These are phyloP conservation scores for Dipodascus geniculatus DNA, from an alignment of 805 yeast species.

Conservation along the genomic window DNA sequence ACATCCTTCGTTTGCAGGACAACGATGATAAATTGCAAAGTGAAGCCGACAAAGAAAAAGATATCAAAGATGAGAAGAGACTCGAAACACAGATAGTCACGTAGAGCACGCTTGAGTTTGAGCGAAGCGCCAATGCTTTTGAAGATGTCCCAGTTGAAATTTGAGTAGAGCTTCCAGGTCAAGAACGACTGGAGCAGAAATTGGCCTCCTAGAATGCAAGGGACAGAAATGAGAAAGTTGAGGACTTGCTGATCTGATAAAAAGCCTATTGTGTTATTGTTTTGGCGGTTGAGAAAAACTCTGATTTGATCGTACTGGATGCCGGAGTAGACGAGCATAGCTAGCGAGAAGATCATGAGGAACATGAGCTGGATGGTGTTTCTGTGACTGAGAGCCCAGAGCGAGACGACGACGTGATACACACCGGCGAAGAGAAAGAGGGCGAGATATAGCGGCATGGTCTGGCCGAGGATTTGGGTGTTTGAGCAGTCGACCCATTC, in stretches of 20 bases:
- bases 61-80: conserved; percentile 31
- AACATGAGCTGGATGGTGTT: conserved; percentile 29
- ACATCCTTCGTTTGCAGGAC: conserved; percentile 30
- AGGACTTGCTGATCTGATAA: conserved; percentile 1
- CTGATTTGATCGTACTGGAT: conserved; percentile 34
- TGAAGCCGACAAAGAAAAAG: conserved; percentile 40
- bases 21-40: conserved; percentile 37
- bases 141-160: conserved; percentile 37
- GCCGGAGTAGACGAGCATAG: conserved; percentile 36
- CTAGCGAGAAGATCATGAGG: conserved; percentile 30
- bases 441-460: conserved; percentile 33
- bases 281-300: conserved; percentile 14
- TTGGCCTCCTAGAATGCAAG: conserved; percentile 30
- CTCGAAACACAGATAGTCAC: conserved; percentile 25
- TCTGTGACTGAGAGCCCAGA: conserved; percentile 29
- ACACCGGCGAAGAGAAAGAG: conserved; percentile 36
- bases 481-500: conserved; percentile 5
- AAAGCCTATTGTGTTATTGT: background rate
- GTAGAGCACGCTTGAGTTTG: conserved; percentile 28
- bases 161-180: conserved; percentile 27
- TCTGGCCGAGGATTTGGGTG: conserved; percentile 14
- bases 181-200: conserved; percentile 25
- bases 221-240: conserved; percentile 32
- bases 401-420: conserved; percentile 31
- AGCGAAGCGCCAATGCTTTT: conserved; percentile 36